These are phyloP conservation scores for Helianthus tuberosus DNA, from an alignment of 129 eudicot genomes.

Conservation along the genomic window DNA sequence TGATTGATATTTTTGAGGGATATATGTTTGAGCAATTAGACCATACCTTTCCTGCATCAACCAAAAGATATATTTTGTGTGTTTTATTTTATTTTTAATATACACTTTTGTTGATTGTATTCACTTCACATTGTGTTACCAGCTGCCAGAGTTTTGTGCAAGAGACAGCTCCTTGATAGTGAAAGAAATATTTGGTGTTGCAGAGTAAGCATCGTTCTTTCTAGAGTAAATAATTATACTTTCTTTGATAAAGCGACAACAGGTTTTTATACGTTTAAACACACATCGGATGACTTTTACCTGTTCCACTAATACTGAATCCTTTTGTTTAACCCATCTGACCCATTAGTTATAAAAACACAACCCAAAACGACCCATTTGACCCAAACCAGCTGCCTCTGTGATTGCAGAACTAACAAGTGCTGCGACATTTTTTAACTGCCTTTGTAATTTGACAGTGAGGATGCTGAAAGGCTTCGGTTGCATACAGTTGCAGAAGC, in stretches of 20 bases:
- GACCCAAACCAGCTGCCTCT: not conserved
- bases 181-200: slow-evolving; percentile 90
- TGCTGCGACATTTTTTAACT: slow-evolving; percentile 17
- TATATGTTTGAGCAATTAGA: not conserved
- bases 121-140: slow-evolving; percentile 29
- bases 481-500: slow-evolving; percentile 72
- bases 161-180: slow-evolving; percentile 81
- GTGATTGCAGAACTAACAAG: slow-evolving; percentile 1
- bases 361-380: not conserved
- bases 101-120: slow-evolving; percentile 11
- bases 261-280: not conserved
- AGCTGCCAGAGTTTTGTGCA: slow-evolving; percentile 95
- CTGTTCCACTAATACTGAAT: not conserved
- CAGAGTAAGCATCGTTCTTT: slow-evolving; percentile 68
- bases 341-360: not conserved
- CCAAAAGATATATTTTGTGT: not conserved
- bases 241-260: not conserved
- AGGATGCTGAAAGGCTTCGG: slow-evolving; percentile 90
- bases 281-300: not conserved
- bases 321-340: not conserved
- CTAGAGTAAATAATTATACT: not conserved
- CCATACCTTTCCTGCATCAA: not conserved
- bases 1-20: slow-evolving; percentile 4
- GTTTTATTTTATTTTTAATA: not conserved
- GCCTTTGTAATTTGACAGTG: slow-evolving; percentile 44